Evolutionary conservation across 331 rosid genomes (phyloP).

Genomic region (Arachis monticola): DNA sequence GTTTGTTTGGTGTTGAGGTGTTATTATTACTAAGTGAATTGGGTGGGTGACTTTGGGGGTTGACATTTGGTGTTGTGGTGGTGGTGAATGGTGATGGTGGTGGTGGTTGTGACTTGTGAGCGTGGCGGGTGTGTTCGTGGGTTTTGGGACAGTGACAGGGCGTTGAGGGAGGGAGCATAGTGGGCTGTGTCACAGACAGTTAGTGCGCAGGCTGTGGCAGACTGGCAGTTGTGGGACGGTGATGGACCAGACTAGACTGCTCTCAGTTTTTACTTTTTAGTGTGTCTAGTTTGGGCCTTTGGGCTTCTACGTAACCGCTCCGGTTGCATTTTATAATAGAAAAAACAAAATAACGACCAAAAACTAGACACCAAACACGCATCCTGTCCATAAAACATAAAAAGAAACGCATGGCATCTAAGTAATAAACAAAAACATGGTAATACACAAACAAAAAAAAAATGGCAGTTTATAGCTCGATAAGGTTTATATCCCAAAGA

Average conservation of each 20-base stretch:
- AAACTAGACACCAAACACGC: no score
- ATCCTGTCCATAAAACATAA: no score
- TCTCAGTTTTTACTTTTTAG: background rate
- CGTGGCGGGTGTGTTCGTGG: background rate
- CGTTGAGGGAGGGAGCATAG: background rate
- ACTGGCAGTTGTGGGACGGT: background rate
- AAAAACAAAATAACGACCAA: no score
- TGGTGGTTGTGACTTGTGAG: constrained; percentile 21
- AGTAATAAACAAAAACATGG: no score
- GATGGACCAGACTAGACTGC: background rate
- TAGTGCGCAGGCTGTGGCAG: constrained; percentile 1
- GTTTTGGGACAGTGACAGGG: constrained; percentile 32
- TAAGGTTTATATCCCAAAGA: no score
- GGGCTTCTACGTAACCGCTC: background rate
- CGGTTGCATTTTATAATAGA: background rate
- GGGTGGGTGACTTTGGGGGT: constrained; percentile 14
- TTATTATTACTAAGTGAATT: background rate
- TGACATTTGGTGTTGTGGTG: constrained; percentile 33
- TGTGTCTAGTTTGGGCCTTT: background rate
- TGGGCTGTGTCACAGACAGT: constrained; percentile 7
- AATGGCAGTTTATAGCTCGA: no score
- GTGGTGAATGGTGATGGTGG: constrained; percentile 34
- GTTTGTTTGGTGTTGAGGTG: background rate
- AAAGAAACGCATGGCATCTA: no score
- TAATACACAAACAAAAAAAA: no score